A percentile compares a stretch with the other conserved stretches of the same genome.
Conservation (phyloP, 495 filamentous ascomycete genomes). For the Corynascus novoguineensis region DNA sequence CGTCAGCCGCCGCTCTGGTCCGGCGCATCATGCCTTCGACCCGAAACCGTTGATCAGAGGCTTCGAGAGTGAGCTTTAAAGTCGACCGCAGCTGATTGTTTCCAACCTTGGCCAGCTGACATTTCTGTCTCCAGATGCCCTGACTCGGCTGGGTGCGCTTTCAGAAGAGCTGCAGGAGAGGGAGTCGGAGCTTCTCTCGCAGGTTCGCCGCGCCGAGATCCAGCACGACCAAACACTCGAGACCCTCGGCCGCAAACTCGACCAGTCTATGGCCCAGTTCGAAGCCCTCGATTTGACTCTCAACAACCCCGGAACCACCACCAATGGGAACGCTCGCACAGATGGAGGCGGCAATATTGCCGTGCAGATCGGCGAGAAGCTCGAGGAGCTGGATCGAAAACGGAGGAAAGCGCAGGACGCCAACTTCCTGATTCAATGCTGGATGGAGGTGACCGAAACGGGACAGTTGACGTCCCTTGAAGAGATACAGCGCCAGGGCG, state of each 20-base stretch:
- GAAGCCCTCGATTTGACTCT: slow-evolving; percentile 79
- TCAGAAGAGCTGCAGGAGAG: slow-evolving; percentile 78
- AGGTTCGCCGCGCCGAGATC: slow-evolving; percentile 83
- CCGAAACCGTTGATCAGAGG: slow-evolving; percentile 95
- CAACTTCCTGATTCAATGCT: slow-evolving; percentile 91
- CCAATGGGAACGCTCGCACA: slow-evolving; percentile 40
- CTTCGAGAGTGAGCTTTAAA: slow-evolving; percentile 64
- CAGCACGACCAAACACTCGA: slow-evolving; percentile 88
- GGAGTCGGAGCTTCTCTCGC: slow-evolving; percentile 84
- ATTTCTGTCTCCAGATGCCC: slow-evolving; percentile 43
- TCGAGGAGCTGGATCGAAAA: slow-evolving; percentile 93
- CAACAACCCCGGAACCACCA: slow-evolving; percentile 45
- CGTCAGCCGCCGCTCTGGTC: slow-evolving; percentile 64
- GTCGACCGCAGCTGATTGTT: not conserved
- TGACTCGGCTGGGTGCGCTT: slow-evolving; percentile 69
- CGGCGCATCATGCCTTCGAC: slow-evolving; percentile 73
- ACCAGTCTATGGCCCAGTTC: slow-evolving; percentile 84
- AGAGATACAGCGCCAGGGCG: slow-evolving; percentile 70
- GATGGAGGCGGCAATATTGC: slow-evolving; percentile 75
- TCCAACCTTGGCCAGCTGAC: not conserved
- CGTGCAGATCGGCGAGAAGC: slow-evolving; percentile 87
- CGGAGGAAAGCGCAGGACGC: slow-evolving; percentile 84
- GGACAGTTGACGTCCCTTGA: slow-evolving; percentile 76
- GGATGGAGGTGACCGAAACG: slow-evolving; percentile 83
- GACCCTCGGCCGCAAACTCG: slow-evolving; percentile 77